Evolutionary conservation across 2,329 filamentous ascomycete genomes (phyloP), one percentile per base, ranked within the genome.

Genomic region (Scedosporium minutisporum): DNA sequence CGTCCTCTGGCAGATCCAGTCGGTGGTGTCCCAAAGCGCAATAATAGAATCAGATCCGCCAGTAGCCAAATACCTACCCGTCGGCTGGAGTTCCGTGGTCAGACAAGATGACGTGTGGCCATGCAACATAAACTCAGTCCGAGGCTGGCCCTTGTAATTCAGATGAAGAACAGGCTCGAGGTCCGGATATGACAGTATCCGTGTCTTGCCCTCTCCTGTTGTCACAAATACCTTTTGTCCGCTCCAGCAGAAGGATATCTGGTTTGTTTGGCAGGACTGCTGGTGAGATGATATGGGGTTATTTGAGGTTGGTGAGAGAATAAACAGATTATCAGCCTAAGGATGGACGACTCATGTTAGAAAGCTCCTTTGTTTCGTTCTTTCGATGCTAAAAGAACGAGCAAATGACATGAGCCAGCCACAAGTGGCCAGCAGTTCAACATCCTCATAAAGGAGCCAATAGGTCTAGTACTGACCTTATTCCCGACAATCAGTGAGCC

Each of bases 1-100:
- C 1, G 88, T 91, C 64, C 87, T 82, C 69, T 87, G 82, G 70
- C 89, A 92, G 63, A 90, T 84, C 88, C 89, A 92, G 67, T 90
- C 86, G 48, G 81, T 80, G 3, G 89, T 92, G 69, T 93, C 89
- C 87, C 89, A 93, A 3, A 93, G 77, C 4, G 87, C 81, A 66
- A 93, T 88, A 60, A 91, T 82, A 1, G 87, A 88, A 69, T 93
- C 90, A 9, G 86, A 85, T 9, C 88, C 89, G 33, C 89, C 90
- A 0, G 88, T 89, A 0, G 90, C 90, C 55, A 93, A 78, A 69
- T 87, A 89, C 51, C 85, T 80, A 48, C 86, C 89, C 55, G 83
- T 85, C 0, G 90, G 89, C 65, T 89, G 88, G 68, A 92, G 76
- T 65, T 87, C 87, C 12, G 86, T 81, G 7, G 85, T 82, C 65